Conservation (phyloP, 2,329 filamentous ascomycete species). For the Cordyceps pruinosa region DNA sequence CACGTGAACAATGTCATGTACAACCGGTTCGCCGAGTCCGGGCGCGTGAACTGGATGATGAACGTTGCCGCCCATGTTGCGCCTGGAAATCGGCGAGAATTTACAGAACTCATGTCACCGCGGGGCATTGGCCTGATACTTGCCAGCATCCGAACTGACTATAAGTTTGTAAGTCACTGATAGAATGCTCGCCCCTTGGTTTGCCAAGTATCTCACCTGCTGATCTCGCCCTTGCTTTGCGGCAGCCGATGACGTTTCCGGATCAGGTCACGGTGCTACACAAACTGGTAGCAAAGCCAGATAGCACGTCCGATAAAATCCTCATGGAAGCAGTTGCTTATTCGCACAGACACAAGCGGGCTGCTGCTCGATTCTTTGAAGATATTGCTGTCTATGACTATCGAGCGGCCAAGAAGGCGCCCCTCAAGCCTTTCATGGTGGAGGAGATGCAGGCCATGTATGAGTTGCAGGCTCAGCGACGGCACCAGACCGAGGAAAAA, state of each 20-base stretch:
- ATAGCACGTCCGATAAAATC: slow-evolving; percentile 40
- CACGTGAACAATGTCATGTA: slow-evolving; percentile 88
- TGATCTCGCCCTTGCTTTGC: background rate
- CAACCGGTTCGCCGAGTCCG: slow-evolving; percentile 75
- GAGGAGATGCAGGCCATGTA: slow-evolving; percentile 30
- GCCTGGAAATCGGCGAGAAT: slow-evolving; percentile 52
- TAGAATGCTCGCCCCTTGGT: too few relatives aligned
- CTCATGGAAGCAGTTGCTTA: slow-evolving; percentile 57
- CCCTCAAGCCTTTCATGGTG: slow-evolving; percentile 35
- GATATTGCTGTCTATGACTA: slow-evolving; percentile 72
- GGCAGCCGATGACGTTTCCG: slow-evolving; percentile 73
- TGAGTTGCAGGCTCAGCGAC: slow-evolving; percentile 25
- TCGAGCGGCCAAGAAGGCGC: slow-evolving; percentile 27
- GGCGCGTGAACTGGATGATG: slow-evolving; percentile 68
- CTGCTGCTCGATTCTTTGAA: slow-evolving; percentile 68
- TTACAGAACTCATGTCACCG: slow-evolving; percentile 63
- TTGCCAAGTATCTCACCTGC: background rate
- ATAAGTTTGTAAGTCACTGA: slow-evolving; percentile 66
- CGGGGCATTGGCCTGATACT: slow-evolving; percentile 67
- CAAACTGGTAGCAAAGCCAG: slow-evolving; percentile 55
- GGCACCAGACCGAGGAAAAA: slow-evolving; percentile 14
- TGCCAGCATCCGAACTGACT: slow-evolving; percentile 72
- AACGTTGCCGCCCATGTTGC: slow-evolving; percentile 61
- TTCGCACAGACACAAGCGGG: slow-evolving; percentile 66
- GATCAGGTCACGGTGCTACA: slow-evolving; percentile 80